These are phyloP conservation scores for Termitomyces titanicus DNA, from an alignment of 768 basidiomycete genomes.

Conservation along the genomic window DNA sequence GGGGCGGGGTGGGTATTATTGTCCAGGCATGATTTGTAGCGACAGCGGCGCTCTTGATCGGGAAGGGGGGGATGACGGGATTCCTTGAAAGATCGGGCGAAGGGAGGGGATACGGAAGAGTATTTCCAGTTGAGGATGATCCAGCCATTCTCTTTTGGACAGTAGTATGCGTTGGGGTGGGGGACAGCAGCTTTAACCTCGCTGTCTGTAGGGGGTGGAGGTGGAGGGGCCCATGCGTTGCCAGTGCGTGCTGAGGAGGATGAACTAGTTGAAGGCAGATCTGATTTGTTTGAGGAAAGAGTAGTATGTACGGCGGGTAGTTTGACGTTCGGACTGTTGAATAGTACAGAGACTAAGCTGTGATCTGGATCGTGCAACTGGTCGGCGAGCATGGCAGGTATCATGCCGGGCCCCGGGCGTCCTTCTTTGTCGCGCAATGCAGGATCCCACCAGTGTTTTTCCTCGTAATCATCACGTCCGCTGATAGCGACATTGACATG, in stretches of 20 bases:
- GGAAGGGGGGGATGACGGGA: constrained; percentile 41
- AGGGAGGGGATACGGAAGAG: constrained; percentile 57
- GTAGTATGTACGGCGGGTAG: no score
- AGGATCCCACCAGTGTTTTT: constrained; percentile 67
- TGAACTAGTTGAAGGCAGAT: no score
- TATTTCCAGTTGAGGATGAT: constrained; percentile 68
- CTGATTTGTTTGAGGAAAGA: no score
- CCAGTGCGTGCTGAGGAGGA: no score
- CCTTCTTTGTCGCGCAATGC: constrained; percentile 36
- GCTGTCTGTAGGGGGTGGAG: constrained; percentile 47
- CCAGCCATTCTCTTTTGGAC: constrained; percentile 80
- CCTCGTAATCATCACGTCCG: constrained; percentile 58
- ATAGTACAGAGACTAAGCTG: no score
- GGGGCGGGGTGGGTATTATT: constrained; percentile 37
- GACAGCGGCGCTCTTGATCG: constrained; percentile 46
- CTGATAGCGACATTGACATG: constrained; percentile 43
- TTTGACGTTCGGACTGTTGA: no score
- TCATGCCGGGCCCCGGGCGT: constrained; percentile 48
- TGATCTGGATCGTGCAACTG: no score
- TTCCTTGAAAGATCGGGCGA: constrained; percentile 49
- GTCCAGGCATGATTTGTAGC: constrained; percentile 45
- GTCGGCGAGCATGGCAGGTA: no score
- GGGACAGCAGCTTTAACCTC: constrained; percentile 69
- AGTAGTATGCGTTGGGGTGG: constrained; percentile 83
- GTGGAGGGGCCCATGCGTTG: constrained; percentile 18